phyloP scores from a whole-genome alignment of 345 rosid genomes.

The Citrus trifoliata region DNA sequence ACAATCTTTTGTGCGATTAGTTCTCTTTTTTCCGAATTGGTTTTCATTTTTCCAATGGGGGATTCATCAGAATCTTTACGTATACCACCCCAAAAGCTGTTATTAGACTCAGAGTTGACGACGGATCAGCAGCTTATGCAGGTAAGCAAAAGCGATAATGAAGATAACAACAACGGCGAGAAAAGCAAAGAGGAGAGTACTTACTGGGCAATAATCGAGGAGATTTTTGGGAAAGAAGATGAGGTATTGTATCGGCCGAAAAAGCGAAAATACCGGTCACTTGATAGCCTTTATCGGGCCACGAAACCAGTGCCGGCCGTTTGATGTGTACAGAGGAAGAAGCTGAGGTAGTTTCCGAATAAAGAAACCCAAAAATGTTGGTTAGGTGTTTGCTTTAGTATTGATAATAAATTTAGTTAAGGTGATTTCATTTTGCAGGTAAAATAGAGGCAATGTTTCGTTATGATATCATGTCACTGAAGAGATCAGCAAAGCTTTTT shows the following conservation, averaged over 20 bases:
- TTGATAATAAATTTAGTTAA: too few species aligned
- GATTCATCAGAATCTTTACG: not conserved
- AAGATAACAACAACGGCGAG: constrained; percentile 25
- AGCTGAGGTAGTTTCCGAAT: not conserved
- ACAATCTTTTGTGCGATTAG: too few species aligned
- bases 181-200: constrained; percentile 19
- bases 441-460: too few species aligned
- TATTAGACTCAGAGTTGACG: constrained; percentile 15
- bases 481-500: too few species aligned
- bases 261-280: constrained; percentile 32
- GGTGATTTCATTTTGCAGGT: too few species aligned
- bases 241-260: constrained; percentile 14
- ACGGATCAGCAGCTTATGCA: constrained; percentile 41
- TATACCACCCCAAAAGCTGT: not conserved
- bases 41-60: not conserved
- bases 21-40: not conserved
- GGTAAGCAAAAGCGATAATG: constrained; percentile 30
- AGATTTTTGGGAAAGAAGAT: constrained; percentile 36
- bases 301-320: constrained; percentile 10
- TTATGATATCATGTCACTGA: too few species aligned
- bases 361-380: not conserved
- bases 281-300: constrained; percentile 27
- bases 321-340: not conserved
- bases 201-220: constrained; percentile 31
- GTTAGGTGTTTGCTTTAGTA: too few species aligned